phyloP scores from a whole-genome alignment of 1,139 yeast species.

The Blastobotrys capitulatus region DNA sequence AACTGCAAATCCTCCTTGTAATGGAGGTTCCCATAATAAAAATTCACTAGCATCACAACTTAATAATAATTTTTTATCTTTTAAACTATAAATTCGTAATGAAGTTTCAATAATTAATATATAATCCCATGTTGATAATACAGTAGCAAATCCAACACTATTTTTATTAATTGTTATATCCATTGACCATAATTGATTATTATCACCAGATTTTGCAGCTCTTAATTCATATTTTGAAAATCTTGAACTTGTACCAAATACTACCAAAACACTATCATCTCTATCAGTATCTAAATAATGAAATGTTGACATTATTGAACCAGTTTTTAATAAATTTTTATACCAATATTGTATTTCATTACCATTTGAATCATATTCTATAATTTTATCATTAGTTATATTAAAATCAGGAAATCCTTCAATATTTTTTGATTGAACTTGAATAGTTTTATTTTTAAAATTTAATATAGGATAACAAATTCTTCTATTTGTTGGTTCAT shows the following conservation, averaged over 20 bases:
- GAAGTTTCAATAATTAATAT: constrained; percentile 1
- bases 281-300: constrained; percentile 3
- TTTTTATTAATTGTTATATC: not conserved
- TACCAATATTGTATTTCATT: not conserved
- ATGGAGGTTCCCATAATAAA: not conserved
- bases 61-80: not conserved
- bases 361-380: not conserved
- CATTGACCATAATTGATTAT: not conserved
- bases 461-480: constrained; percentile 5
- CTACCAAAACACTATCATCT: not conserved
- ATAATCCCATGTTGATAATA: constrained; percentile 1
- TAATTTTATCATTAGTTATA: not conserved
- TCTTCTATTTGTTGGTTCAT: not conserved
- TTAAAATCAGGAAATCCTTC: constrained; percentile 7
- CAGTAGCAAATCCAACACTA: not conserved
- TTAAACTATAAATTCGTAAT: not conserved
- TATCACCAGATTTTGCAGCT: not conserved
- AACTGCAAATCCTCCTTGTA: constrained; percentile 4
- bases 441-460: not conserved
- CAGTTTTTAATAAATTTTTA: not conserved
- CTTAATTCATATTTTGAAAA: constrained; percentile 2
- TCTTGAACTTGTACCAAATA: not conserved
- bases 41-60: not conserved
- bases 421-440: not conserved
- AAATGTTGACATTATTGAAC: not conserved